Evolutionary conservation across 1,284 basidiomycete species (phyloP), one percentile per base, ranked within the genome.

Genomic region (Tilletia indica): DNA sequence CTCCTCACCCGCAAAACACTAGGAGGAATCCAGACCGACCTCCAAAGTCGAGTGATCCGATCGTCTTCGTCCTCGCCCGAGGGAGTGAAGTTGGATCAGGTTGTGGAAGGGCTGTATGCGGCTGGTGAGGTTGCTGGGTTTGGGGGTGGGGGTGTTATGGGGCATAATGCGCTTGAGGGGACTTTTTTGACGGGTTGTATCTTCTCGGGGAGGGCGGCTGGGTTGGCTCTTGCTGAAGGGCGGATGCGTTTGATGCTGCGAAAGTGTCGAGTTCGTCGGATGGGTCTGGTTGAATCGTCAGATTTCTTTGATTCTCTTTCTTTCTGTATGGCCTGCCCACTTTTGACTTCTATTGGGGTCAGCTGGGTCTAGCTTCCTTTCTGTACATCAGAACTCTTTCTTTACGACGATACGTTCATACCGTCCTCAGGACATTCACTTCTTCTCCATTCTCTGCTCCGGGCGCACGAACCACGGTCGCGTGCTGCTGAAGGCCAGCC

Each of bases 11-110:
- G 73, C 47, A 74, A 74, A 68, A 74, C 73, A 31, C 71, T 74
- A 16, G 73, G 73, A 12, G 73, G 73, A 1, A 71, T 74, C 31
- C 73, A 74, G 68, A 74, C 73, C 19, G 71, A 74, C 42, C 68
- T 71, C 19, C 51, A 74, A 16, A 67, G 70, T 48, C 70, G 71
- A 66, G 73, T 69, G 31, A 48, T 74, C n/a, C n/a, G 49, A 31
- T 31, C 25, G 25, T 31, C 25, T 31, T 31, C 25, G 25, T 31
- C 25, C 25, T 31, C 25, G 25, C 8, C 38, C 36, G 6, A 36
- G 61, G 36, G 36, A 42, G 36, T 16, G n/a, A 14, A 42, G 19
- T 4, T 19, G 19, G 66, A 54, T 3, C 38, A 48, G 34, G n/a
- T 51, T 31, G 54, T 74, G 21, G 67, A 67, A 11, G 73, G 73